Evolutionary conservation across 2,329 filamentous ascomycete species (phyloP).

Genomic region (Reticulascus tulasneorum): DNA sequence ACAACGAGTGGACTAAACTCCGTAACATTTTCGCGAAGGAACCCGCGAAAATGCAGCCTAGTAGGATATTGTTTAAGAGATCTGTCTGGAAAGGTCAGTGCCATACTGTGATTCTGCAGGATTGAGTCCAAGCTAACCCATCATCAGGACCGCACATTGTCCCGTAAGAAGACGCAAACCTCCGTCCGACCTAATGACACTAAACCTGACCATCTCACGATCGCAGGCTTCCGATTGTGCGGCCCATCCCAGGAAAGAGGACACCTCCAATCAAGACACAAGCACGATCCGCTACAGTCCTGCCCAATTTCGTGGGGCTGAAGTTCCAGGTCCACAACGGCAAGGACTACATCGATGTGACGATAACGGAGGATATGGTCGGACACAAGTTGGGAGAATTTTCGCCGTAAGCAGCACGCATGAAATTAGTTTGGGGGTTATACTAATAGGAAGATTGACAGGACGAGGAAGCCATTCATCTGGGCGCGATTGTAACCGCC

Average conservation of each 20-base stretch:
- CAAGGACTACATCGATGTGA: constrained; percentile 77
- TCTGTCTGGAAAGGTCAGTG: constrained; percentile 82
- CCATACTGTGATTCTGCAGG: not conserved
- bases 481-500: constrained; percentile 27
- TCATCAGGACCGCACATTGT: constrained; percentile 47
- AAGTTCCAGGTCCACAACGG: constrained; percentile 91
- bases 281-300: constrained; percentile 81
- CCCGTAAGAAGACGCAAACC: constrained; percentile 36
- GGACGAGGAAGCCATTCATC: constrained; percentile 56
- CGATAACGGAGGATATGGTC: constrained; percentile 93
- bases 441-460: constrained; percentile 19
- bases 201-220: constrained; percentile 4
- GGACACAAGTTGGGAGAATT: constrained; percentile 94
- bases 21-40: no score
- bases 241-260: constrained; percentile 56
- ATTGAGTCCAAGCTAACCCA: not conserved
- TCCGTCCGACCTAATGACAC: constrained; percentile 19
- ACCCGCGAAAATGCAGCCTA: constrained; percentile 62
- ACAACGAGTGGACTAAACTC: no score
- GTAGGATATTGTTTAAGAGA: constrained; percentile 64
- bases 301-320: constrained; percentile 87
- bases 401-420: constrained; percentile 62
- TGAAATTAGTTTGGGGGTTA: not conserved
- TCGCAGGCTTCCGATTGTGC: constrained; percentile 62
- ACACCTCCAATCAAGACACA: constrained; percentile 77